These are phyloP conservation scores for Cryphonectria carpinicola DNA, from an alignment of 2,329 filamentous ascomycete genomes.

Conservation along the genomic window DNA sequence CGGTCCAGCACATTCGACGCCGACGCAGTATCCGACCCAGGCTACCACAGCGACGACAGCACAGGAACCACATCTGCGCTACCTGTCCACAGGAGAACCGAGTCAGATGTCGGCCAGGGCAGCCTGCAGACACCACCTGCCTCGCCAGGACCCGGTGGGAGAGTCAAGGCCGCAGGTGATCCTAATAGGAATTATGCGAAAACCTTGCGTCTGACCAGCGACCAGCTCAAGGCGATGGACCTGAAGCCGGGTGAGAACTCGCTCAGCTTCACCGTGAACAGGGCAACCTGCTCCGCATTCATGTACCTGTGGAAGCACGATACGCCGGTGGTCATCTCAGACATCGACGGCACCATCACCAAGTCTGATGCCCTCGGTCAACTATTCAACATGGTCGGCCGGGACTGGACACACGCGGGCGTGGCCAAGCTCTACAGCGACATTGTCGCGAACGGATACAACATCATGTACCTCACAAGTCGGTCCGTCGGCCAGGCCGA, in stretches of 20 bases:
- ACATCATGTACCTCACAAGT: conserved; percentile 97
- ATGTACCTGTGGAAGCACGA: conserved; percentile 96
- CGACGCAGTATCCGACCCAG: conserved; percentile 90
- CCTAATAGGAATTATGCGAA: conserved; percentile 92
- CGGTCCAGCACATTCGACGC: conserved; percentile 58
- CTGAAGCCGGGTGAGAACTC: conserved; percentile 85
- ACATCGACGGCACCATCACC: conserved; percentile 98
- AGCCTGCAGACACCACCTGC: conserved; percentile 66
- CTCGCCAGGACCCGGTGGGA: conserved; percentile 67
- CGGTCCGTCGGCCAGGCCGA: conserved; percentile 93
- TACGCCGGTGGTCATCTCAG: conserved; percentile 93
- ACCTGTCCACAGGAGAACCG: conserved; percentile 61
- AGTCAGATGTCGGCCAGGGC: conserved; percentile 65
- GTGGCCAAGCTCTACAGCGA: conserved; percentile 98
- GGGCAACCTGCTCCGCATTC: conserved; percentile 85
- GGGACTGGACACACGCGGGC: conserved; percentile 96
- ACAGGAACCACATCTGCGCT: conserved; percentile 55
- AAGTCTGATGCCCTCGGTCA: conserved; percentile 96
- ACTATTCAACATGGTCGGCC: conserved; percentile 92
- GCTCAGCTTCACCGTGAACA: conserved; percentile 96
- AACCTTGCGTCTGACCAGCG: conserved; percentile 90
- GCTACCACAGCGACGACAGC: conserved; percentile 91
- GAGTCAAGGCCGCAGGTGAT: conserved; percentile 45
- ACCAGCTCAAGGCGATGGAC: conserved; percentile 85
- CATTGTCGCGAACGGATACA: conserved; percentile 94